Evolutionary conservation across 352 stramenopile genomes (phyloP).

Genomic region (Globisporangium yorkense): DNA sequence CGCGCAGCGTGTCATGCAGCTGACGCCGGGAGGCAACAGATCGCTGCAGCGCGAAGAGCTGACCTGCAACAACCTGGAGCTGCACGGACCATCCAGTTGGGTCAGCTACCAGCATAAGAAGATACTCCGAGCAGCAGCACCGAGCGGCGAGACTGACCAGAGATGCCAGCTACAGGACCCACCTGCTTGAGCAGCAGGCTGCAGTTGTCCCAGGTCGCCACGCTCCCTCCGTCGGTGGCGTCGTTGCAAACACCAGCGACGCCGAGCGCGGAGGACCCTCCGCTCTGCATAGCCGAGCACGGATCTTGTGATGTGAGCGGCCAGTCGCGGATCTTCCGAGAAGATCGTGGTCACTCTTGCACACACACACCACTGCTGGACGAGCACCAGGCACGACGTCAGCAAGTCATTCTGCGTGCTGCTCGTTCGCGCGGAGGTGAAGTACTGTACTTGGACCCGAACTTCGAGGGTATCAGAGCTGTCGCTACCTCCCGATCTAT

Average conservation of each 20-base stretch:
- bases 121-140: neutral
- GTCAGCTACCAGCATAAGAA: neutral
- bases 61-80: slow-evolving; percentile 1
- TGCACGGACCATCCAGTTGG: neutral
- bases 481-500: too few species aligned
- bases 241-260: neutral
- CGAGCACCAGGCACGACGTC: too few species aligned
- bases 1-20: neutral
- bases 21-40: neutral
- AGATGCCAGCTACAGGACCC: neutral
- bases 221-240: neutral
- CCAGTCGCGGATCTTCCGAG: neutral
- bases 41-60: neutral
- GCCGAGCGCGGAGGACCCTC: neutral
- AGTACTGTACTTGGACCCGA: too few species aligned
- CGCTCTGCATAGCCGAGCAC: neutral
- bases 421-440: too few species aligned
- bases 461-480: too few species aligned
- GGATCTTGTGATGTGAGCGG: neutral
- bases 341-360: too few species aligned
- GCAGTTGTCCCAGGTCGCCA: neutral
- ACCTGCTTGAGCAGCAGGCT: slow-evolving; percentile 4
- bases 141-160: neutral
- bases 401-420: too few species aligned
- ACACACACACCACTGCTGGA: too few species aligned